Base-by-base conservation (phyloP, 805 yeast genomes). In the Metschnikowia baotianmanensis region DNA sequence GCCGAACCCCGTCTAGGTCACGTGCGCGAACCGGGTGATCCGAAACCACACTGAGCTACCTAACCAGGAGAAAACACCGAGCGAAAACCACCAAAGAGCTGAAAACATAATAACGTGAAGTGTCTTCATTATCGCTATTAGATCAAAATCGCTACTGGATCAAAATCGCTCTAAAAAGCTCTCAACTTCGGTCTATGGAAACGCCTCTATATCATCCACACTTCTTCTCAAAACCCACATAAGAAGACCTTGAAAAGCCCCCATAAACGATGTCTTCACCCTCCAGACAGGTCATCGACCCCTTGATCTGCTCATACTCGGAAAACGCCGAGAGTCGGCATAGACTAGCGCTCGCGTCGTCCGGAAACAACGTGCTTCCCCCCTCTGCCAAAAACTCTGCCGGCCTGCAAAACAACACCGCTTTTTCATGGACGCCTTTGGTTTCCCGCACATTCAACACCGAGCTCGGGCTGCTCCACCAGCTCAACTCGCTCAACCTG, bases 351-450 rank as follows among this genome's bases (percentile, higher is more conserved):
- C 40, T 23, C 15, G 27, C 42, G 23, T 34, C 42, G 12, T 30
- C 39, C 24, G 43, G 36, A 6, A 34, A 31, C 33, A 40, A 29
- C 15, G 35, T 24, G 21, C 36, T 18, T 5, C 20, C 18, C 13
- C 13, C 43, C 9, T 17, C 27, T 6, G 19, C 24, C 16, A 33
- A 34, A 16, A 6, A 28, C 10, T 22, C 16, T 12, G 28, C 40
- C 4, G 8, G 34, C 4, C 39, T 30, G 18, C 31, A 24, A 11
- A 31, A 19, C 15, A 21, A 27, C 12, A 29, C 33, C 12, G 22
- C 13, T 11, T 31, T 36, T 11, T 72, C 72, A 2, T 69, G 74
- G 74, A 69, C 75, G 7, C 75, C 75, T 16, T 48, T 67, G 18
- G 64, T 69, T 5, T 57, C 67, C 2, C 65, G 67, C 30, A 67